Base-by-base conservation (phyloP, 495 filamentous ascomycete genomes). In the Bathelium albidoporum region DNA sequence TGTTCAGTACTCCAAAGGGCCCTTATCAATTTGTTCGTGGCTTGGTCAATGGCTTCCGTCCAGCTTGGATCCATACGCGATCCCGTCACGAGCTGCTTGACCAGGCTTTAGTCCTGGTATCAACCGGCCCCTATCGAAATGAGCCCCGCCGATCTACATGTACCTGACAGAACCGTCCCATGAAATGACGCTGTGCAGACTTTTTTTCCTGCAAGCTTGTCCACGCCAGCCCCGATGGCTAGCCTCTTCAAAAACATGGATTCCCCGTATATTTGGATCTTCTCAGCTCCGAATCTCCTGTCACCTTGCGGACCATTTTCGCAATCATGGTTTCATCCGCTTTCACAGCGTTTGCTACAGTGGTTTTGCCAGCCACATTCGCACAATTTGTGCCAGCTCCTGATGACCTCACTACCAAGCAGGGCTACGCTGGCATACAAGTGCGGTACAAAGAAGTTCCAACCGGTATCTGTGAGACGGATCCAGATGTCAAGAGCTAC, bases 401-500 rank as follows among this genome's bases (percentile, higher is more conserved):
- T 0, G 81, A 77, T 2, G 78, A 81, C 59, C 70, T 86, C 41
- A 82, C 77, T 65, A 71, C 71, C 0, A 79, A 77, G 7, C 73
- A 77, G 18, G 84, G 84, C 1, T 76, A 82, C 68, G 76, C 80
- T 10, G 76, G 74, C 24, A 70, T 85, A 63, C 44, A 61, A 59
- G 73, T 75, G 11, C 79, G 85, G 12, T 87, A 85, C 70, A 87
- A 86, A 67, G 71, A 85, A 66, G 84, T 85, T 4, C 81, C 82
- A 1, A 72, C 79, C 9, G 85, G 85, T 14, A 83, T 87, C 55
- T 89, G 86, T 65, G 86, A 89, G 73, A 78, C 81, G 1, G 80
- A 85, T 62, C 84, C 85, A 1, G 74, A 78, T 49, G 84, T 88
- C 16, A 86, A 86, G 71, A 84, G 80, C 62, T 88, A 83, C 71